Conservation (phyloP, 129 eudicot species). For the Flaveria bidentis region DNA sequence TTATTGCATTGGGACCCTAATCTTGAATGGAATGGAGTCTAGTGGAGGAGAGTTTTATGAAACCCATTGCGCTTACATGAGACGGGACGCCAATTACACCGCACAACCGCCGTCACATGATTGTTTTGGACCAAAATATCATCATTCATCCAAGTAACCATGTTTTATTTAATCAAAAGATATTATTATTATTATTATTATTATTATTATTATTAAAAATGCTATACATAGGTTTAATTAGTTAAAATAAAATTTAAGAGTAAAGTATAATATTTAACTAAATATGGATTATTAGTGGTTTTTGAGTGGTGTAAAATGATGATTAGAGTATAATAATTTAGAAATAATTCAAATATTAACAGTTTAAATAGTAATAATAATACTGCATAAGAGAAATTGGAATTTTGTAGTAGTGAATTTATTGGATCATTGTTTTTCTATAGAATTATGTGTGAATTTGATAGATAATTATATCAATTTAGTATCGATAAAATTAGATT, state of each 20-base stretch:
- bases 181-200: neutral
- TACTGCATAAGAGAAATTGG: too few species aligned
- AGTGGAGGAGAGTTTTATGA: constrained; percentile 20
- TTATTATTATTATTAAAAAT: neutral
- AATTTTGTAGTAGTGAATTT: too few species aligned
- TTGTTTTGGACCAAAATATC: constrained; percentile 14
- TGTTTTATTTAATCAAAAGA: neutral
- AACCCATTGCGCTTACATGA: constrained; percentile 28
- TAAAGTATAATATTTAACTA: neutral
- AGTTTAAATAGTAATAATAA: neutral
- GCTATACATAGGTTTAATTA: neutral
- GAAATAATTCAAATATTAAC: neutral
- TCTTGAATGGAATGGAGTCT: neutral
- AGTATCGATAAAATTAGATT: too few species aligned
- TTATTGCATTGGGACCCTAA: constrained; percentile 21
- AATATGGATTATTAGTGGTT: neutral
- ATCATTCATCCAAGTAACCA: constrained; percentile 16
- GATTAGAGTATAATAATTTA: neutral
- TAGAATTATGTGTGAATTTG: too few species aligned
- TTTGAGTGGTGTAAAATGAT: constrained; percentile 2
- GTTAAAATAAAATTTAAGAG: too few species aligned
- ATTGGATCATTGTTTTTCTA: too few species aligned
- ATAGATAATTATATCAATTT: too few species aligned
- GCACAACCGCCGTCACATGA: constrained; percentile 27
- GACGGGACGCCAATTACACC: constrained; percentile 4